These are phyloP conservation scores for Aspergillus alliaceus DNA, from an alignment of 2,329 filamentous ascomycete genomes.

Conservation along the genomic window DNA sequence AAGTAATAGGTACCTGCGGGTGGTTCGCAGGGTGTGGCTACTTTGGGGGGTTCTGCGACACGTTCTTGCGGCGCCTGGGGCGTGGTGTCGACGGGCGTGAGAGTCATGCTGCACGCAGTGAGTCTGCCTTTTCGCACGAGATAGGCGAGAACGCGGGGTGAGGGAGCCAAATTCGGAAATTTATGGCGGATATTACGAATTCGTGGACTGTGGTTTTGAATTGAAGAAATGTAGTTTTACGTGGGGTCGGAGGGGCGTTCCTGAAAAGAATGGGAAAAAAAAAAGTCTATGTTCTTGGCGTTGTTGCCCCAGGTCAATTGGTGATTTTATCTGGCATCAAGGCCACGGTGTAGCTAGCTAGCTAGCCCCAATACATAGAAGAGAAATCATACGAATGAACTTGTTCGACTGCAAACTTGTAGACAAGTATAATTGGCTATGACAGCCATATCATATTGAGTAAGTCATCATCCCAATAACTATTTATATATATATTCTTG, in stretches of 20 bases:
- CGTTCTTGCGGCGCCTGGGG: slow-evolving; percentile 26
- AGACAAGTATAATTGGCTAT: too few species aligned
- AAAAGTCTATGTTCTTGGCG: not conserved
- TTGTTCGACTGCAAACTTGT: too few species aligned
- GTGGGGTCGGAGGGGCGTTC: slow-evolving; percentile 1
- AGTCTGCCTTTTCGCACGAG: slow-evolving; percentile 38
- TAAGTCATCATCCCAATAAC: too few species aligned
- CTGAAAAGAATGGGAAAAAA: not conserved
- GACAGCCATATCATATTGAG: too few species aligned
- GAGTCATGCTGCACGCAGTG: slow-evolving; percentile 37
- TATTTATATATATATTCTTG: too few species aligned
- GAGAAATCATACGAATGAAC: too few species aligned
- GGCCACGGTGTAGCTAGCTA: too few species aligned
- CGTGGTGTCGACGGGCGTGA: slow-evolving; percentile 32
- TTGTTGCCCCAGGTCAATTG: not conserved
- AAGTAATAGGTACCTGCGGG: slow-evolving; percentile 76
- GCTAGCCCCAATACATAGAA: not conserved
- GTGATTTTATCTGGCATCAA: too few species aligned
- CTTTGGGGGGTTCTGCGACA: slow-evolving; percentile 15
- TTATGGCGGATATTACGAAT: not conserved
- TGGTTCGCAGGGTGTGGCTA: slow-evolving; percentile 33
- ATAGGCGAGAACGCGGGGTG: slow-evolving; percentile 40
- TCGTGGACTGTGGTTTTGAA: not conserved
- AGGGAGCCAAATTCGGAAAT: slow-evolving; percentile 31
- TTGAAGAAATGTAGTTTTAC: not conserved